These are phyloP conservation scores for Cardamine resedifolia DNA, from an alignment of 345 rosid genomes.

Conservation along the genomic window DNA sequence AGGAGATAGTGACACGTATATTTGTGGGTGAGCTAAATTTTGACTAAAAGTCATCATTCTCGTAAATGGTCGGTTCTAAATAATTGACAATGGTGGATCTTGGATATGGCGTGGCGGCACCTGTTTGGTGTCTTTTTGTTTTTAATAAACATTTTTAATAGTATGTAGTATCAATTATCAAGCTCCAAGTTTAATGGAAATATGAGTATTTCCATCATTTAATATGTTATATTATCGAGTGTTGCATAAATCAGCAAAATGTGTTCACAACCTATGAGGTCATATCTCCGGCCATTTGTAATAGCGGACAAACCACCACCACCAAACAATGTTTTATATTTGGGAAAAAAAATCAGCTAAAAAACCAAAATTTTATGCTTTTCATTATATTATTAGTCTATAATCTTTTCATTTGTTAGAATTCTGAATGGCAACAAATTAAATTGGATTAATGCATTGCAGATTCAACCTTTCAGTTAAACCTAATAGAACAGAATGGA, in stretches of 20 bases:
- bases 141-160: background rate
- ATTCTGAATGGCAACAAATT: too few relatives aligned
- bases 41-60: constrained; percentile 41
- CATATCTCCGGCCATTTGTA: too few relatives aligned
- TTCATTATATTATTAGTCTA: too few relatives aligned
- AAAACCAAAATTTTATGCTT: too few relatives aligned
- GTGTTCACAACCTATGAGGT: background rate
- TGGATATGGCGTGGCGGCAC: constrained; percentile 23
- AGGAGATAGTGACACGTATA: constrained; percentile 40
- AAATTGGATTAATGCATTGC: too few relatives aligned
- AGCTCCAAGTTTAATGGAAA: background rate
- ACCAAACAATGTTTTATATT: too few relatives aligned
- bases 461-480: too few relatives aligned
- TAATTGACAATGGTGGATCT: constrained; percentile 25
- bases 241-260: background rate
- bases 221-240: background rate
- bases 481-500: too few relatives aligned
- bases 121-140: constrained; percentile 4
- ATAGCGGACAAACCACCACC: too few relatives aligned
- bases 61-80: constrained; percentile 49
- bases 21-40: constrained; percentile 72
- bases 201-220: background rate
- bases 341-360: too few relatives aligned
- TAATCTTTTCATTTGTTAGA: too few relatives aligned
- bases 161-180: background rate